A percentile compares a stretch with the other conserved stretches of the same genome.
Conservation (phyloP, 352 stramenopile species). For the Peronosclerospora sorghi region DNA sequence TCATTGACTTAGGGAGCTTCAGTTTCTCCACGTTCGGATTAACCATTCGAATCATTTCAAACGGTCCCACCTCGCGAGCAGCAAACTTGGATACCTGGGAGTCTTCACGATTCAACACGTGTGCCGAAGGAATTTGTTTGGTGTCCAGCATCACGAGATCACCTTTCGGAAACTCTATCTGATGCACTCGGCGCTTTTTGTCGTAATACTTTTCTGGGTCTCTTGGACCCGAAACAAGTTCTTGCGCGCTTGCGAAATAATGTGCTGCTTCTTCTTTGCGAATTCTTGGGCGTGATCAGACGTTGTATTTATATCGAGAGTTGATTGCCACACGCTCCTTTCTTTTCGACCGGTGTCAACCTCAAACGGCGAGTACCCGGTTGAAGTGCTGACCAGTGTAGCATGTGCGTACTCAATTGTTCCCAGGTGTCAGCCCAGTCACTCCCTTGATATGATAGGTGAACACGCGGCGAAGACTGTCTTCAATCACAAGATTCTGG, state of each 20-base stretch:
- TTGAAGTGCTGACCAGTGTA: conserved; percentile 7
- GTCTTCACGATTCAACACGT: not conserved
- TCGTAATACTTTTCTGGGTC: not conserved
- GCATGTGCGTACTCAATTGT: conserved; percentile 8
- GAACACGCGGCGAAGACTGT: conserved; percentile 4
- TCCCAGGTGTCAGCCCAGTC: not conserved
- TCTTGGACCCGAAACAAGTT: not conserved
- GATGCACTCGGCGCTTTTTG: not conserved
- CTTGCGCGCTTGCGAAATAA: not conserved
- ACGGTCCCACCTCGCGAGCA: not conserved
- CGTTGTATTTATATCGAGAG: not conserved
- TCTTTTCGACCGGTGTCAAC: not conserved
- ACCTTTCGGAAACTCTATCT: not conserved
- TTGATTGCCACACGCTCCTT: not conserved
- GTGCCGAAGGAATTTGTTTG: not conserved
- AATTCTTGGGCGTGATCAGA: not conserved
- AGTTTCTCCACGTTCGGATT: not conserved
- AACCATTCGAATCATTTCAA: not conserved
- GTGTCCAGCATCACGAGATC: not conserved
- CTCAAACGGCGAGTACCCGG: conserved; percentile 3
- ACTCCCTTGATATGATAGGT: not conserved
- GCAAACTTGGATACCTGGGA: not conserved
- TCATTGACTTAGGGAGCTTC: not conserved
- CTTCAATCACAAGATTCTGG: conserved; percentile 1
- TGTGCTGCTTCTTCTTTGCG: not conserved